Conservation (phyloP, 2,329 filamentous ascomycete species). For the Tolypocladium guangdongense region DNA sequence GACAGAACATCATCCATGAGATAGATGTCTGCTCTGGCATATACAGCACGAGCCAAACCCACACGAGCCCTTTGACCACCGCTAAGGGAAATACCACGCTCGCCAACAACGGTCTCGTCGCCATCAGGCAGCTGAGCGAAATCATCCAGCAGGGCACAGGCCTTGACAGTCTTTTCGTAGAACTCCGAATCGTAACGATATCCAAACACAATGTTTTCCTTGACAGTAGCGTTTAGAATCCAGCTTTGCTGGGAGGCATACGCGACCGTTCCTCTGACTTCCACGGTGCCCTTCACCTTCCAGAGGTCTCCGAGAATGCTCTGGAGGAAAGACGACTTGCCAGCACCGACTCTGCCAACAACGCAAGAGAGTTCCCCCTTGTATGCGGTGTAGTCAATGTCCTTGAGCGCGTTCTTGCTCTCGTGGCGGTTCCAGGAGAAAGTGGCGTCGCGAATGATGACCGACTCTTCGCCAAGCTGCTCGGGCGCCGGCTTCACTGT, state of each 20-base stretch:
- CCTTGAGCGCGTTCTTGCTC: constrained; percentile 57
- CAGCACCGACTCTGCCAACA: constrained; percentile 86
- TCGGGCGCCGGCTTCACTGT: constrained; percentile 56
- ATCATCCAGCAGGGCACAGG: constrained; percentile 83
- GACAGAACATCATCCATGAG: constrained; percentile 89
- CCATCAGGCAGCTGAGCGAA: constrained; percentile 89
- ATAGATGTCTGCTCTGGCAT: constrained; percentile 93
- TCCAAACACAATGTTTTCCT: constrained; percentile 94
- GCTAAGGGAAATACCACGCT: constrained; percentile 90
- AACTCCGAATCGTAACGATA: constrained; percentile 89
- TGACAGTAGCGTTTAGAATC: constrained; percentile 96
- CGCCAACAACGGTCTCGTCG: constrained; percentile 92
- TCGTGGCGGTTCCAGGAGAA: constrained; percentile 94
- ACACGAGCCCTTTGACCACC: constrained; percentile 94
- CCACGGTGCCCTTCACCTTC: constrained; percentile 76
- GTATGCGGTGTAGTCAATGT: constrained; percentile 79
- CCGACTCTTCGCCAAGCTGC: constrained; percentile 72
- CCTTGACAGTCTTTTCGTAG: constrained; percentile 85
- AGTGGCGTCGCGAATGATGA: constrained; percentile 70
- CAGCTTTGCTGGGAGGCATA: constrained; percentile 91
- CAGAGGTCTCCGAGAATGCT: constrained; percentile 83
- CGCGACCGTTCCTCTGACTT: constrained; percentile 70
- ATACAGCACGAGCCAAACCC: constrained; percentile 85
- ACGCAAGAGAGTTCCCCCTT: constrained; percentile 92
- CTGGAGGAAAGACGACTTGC: constrained; percentile 88